These are phyloP conservation scores for Vigna radiata DNA, from an alignment of 306 rosid genomes.

Conservation along the genomic window DNA sequence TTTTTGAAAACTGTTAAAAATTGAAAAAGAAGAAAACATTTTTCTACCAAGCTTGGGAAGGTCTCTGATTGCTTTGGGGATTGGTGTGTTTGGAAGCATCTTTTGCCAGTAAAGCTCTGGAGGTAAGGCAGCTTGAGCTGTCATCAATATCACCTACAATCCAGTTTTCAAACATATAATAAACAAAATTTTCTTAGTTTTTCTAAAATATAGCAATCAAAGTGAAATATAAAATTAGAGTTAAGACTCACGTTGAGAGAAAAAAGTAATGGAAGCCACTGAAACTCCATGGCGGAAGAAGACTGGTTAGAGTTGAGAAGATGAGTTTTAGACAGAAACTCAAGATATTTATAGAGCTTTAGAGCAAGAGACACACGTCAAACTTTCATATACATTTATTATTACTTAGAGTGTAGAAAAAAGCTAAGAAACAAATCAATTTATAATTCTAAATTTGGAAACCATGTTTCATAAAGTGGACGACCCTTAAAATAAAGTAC, in stretches of 20 bases:
- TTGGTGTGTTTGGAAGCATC: slow-evolving; percentile 20
- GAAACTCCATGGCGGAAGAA: neutral
- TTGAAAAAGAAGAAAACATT: too few relatives aligned
- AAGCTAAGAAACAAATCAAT: too few relatives aligned
- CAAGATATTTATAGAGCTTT: neutral
- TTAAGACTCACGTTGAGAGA: neutral
- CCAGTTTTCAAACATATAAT: too few relatives aligned
- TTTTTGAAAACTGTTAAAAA: too few relatives aligned
- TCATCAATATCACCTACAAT: neutral
- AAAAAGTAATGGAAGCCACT: neutral
- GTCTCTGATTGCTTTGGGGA: neutral
- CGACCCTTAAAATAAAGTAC: too few relatives aligned
- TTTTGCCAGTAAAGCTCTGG: slow-evolving; percentile 12
- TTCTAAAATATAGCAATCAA: neutral
- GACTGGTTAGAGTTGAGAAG: neutral
- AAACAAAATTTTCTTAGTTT: too few relatives aligned
- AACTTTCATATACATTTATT: too few relatives aligned
- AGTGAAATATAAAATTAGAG: neutral
- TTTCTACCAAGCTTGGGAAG: neutral
- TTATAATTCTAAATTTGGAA: too few relatives aligned
- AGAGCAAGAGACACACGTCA: neutral
- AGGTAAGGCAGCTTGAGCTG: neutral
- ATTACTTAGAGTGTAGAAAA: too few relatives aligned
- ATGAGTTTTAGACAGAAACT: neutral
- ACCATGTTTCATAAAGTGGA: too few relatives aligned